Conservation (phyloP, 805 yeast genomes). For the Sugiyamaella smithiae region DNA sequence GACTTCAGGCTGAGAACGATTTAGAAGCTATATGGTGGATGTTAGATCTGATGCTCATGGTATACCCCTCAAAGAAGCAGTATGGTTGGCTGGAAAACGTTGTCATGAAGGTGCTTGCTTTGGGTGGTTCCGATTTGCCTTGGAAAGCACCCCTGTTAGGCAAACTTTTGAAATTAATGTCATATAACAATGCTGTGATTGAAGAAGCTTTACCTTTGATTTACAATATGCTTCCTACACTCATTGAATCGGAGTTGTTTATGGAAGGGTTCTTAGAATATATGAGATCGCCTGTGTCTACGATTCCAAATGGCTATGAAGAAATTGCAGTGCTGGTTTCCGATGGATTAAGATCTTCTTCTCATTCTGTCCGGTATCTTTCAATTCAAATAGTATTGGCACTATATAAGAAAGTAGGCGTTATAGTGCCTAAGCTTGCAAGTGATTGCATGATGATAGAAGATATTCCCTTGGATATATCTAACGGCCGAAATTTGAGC, state of each 20-base stretch:
- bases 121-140: not conserved
- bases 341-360: slow-evolving; percentile 35
- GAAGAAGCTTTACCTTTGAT: not conserved
- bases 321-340: not conserved
- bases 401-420: slow-evolving; percentile 9
- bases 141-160: slow-evolving; percentile 3
- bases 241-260: slow-evolving; percentile 6
- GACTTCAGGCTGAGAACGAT: not conserved
- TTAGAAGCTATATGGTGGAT: not conserved
- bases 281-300: not conserved
- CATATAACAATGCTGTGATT: not conserved
- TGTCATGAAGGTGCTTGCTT: not conserved
- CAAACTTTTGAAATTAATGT: not conserved
- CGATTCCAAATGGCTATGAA: not conserved
- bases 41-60: not conserved
- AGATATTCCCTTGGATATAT: slow-evolving; percentile 64
- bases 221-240: not conserved
- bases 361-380: slow-evolving; percentile 47
- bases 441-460: slow-evolving; percentile 48
- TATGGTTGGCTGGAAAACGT: not conserved
- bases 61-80: not conserved
- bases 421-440: slow-evolving; percentile 17
- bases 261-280: slow-evolving; percentile 7
- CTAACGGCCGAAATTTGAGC: slow-evolving; percentile 70
- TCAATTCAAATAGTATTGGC: slow-evolving; percentile 42